Percentiles rank a stretch among this genome's conserved stretches.
phyloP scores from a whole-genome alignment of 2,329 filamentous ascomycete genomes.

The Phoma sp. region DNA sequence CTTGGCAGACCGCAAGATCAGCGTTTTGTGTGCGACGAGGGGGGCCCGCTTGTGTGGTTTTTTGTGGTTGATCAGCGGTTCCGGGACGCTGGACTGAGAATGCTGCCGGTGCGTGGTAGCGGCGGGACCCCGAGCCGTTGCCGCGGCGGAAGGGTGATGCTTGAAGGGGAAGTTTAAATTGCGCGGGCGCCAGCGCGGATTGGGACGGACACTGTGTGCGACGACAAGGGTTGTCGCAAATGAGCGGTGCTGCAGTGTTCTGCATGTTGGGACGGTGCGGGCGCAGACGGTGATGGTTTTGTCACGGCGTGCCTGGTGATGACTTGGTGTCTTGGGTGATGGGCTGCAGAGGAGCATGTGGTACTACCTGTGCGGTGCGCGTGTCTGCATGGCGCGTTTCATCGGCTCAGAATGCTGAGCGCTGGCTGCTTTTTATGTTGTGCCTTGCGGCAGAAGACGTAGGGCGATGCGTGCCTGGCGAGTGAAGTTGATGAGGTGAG shows the following conservation, averaged over 20 bases:
- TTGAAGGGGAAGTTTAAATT: slow-evolving; percentile 17
- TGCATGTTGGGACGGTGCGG: slow-evolving; percentile 16
- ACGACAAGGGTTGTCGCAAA: slow-evolving; percentile 1
- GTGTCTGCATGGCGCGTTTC: slow-evolving; percentile 34
- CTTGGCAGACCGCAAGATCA: slow-evolving; percentile 9
- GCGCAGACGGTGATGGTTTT: slow-evolving; percentile 12
- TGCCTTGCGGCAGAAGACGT: slow-evolving; percentile 24
- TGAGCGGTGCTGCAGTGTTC: slow-evolving; percentile 24
- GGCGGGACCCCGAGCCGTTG: slow-evolving; percentile 28
- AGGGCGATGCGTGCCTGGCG: slow-evolving; percentile 20
- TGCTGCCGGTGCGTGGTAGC: too few species aligned
- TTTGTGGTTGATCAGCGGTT: slow-evolving; percentile 16
- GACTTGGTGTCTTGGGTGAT: slow-evolving; percentile 25
- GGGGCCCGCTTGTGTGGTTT: slow-evolving; percentile 2
- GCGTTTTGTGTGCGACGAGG: slow-evolving; percentile 6
- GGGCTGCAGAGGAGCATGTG: slow-evolving; percentile 10
- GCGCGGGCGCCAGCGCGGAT: slow-evolving; percentile 6
- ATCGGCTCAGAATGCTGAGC: slow-evolving; percentile 14
- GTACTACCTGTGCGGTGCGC: slow-evolving; percentile 26
- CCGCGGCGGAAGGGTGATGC: slow-evolving; percentile 30
- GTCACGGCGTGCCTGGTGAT: slow-evolving; percentile 19
- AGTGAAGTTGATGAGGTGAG: slow-evolving; percentile 7
- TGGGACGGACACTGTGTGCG: slow-evolving; percentile 3
- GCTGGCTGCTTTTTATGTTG: slow-evolving; percentile 21
- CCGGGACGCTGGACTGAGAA: slow-evolving; percentile 23